phyloP scores from a whole-genome alignment of 1,139 yeast species.

The Sporopachydermia cereana region DNA sequence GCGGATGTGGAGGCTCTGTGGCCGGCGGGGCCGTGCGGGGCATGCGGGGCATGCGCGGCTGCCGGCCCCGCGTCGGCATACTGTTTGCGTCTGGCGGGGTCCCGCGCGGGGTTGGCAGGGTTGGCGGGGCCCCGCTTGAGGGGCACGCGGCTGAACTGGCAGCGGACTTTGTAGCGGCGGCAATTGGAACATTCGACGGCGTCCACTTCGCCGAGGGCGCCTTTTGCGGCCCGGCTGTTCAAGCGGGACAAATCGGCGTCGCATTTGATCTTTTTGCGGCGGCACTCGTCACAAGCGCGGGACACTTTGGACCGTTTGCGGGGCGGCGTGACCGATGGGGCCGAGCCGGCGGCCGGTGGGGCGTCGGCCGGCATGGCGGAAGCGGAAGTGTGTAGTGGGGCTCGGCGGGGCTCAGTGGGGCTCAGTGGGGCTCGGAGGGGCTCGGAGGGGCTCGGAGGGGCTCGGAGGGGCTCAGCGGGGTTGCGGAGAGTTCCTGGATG shows the following conservation, averaged over 20 bases:
- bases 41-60: neutral
- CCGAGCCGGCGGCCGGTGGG: too few relatives aligned
- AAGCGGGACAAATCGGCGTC: constrained; percentile 5
- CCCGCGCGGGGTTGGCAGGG: neutral
- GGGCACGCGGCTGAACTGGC: constrained; percentile 30
- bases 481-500: too few relatives aligned
- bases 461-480: too few relatives aligned
- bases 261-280: constrained; percentile 6
- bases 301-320: constrained; percentile 31
- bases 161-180: constrained; percentile 25
- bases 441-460: too few relatives aligned
- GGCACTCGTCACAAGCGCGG: constrained; percentile 29
- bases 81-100: too few relatives aligned
- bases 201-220: constrained; percentile 4
- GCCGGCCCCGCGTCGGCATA: neutral
- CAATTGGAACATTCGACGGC: constrained; percentile 25
- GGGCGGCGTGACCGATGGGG: constrained; percentile 18
- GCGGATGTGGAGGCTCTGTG: neutral
- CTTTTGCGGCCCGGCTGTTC: neutral
- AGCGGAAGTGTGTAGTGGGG: too few relatives aligned
- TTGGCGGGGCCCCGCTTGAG: constrained; percentile 30
- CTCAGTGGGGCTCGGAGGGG: too few relatives aligned
- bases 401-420: too few relatives aligned
- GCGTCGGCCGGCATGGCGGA: too few relatives aligned
- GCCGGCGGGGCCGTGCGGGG: neutral